These are phyloP conservation scores for Saccharomyces hybrid DNA, from an alignment of 1,139 yeast genomes.

Conservation along the genomic window DNA sequence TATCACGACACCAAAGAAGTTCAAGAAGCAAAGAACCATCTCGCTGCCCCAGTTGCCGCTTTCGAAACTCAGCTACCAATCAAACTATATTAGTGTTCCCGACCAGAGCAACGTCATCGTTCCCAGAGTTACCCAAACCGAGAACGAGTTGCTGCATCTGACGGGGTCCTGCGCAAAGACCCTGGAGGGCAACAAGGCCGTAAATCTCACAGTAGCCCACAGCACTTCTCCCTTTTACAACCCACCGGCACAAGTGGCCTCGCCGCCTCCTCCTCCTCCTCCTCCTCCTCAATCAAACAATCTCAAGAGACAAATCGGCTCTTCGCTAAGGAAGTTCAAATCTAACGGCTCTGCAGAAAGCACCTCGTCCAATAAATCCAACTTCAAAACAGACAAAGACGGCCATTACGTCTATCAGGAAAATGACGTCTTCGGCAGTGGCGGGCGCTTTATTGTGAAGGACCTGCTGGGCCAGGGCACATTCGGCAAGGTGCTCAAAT, in stretches of 20 bases:
- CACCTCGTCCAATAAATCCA: neutral
- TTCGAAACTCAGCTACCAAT: constrained; percentile 22
- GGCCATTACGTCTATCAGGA: constrained; percentile 71
- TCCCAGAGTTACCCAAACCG: constrained; percentile 17
- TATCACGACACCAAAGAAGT: constrained; percentile 12
- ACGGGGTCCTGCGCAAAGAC: constrained; percentile 30
- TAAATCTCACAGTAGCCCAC: constrained; percentile 20
- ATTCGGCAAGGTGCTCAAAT: constrained; percentile 88
- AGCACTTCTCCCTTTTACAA: constrained; percentile 17
- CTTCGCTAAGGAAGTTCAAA: neutral
- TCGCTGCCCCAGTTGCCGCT: constrained; percentile 66
- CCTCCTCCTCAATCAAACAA: neutral
- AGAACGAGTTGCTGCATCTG: constrained; percentile 27
- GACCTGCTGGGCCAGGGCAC: constrained; percentile 92
- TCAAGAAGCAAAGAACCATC: constrained; percentile 53
- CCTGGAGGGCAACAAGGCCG: constrained; percentile 25
- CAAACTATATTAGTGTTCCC: neutral
- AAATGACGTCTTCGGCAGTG: constrained; percentile 51
- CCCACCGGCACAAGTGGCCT: neutral
- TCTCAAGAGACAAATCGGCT: constrained; percentile 1
- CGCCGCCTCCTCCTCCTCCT: neutral
- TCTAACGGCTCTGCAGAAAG: neutral
- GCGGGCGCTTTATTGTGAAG: constrained; percentile 56
- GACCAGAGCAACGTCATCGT: constrained; percentile 1
- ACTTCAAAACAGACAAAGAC: constrained; percentile 51